These are phyloP conservation scores for Akanthomyces muscarius DNA, from an alignment of 2,329 filamentous ascomycete genomes.

Conservation along the genomic window DNA sequence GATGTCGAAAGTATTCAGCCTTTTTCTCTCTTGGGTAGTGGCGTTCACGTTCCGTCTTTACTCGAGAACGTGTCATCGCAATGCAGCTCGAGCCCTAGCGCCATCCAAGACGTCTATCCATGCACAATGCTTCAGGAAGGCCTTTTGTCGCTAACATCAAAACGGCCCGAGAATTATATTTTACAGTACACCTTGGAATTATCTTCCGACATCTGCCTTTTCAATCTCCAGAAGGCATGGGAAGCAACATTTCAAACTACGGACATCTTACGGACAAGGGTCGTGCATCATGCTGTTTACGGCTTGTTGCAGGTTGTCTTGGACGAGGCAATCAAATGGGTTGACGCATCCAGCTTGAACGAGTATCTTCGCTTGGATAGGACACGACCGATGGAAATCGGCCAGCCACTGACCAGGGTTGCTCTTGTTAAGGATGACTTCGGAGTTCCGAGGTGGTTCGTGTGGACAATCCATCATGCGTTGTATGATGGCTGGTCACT, in stretches of 20 bases:
- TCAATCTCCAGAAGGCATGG: background rate
- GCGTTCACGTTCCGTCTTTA: background rate
- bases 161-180: background rate
- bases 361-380: background rate
- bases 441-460: conserved; percentile 20
- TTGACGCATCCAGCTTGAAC: too few relatives aligned
- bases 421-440: background rate
- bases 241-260: background rate
- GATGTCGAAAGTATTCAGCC: background rate
- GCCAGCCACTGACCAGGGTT: background rate
- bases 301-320: background rate
- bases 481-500: conserved; percentile 30
- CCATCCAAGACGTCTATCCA: background rate
- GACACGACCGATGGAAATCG: background rate
- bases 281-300: background rate
- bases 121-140: background rate
- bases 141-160: background rate
- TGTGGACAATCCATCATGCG: conserved; percentile 30
- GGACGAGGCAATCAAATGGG: background rate
- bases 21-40: background rate
- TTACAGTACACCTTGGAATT: background rate
- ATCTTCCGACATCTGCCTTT: too few relatives aligned
- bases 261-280: background rate
- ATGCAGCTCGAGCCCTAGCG: background rate
- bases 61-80: background rate